A percentile compares a stretch with the other conserved stretches of the same genome.
Evolutionary conservation across 148 eudicot species (phyloP).

Genomic region (Pouteria glomerata): DNA sequence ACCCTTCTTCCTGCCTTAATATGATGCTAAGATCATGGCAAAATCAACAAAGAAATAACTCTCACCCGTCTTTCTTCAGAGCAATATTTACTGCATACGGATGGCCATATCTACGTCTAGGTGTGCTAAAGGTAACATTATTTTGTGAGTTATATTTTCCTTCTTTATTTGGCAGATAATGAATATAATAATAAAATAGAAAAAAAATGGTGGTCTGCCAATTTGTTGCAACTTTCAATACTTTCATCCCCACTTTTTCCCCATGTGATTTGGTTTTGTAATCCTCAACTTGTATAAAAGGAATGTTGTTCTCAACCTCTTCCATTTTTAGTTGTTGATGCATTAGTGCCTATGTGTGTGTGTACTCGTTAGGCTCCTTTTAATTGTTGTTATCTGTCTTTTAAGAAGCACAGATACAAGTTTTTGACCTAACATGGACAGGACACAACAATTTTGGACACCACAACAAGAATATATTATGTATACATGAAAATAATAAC

Average conservation of each 20-base stretch:
- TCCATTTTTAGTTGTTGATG: not conserved
- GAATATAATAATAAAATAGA: not conserved
- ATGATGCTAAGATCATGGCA: conserved; percentile 47
- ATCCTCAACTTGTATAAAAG: not conserved
- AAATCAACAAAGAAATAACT: conserved; percentile 41
- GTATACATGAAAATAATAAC: no score
- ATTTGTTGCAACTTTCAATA: not conserved
- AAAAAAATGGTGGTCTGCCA: not conserved
- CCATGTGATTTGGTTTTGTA: not conserved
- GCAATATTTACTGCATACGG: conserved; percentile 76
- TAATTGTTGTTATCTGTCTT: conserved; percentile 1
- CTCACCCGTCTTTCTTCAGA: conserved; percentile 64
- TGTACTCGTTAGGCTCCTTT: not conserved
- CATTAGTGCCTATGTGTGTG: not conserved
- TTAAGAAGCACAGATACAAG: no score
- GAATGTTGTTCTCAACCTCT: not conserved
- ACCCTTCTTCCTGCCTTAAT: conserved; percentile 62
- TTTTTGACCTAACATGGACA: no score
- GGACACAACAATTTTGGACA: no score
- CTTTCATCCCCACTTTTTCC: no score
- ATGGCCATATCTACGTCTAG: conserved; percentile 80
- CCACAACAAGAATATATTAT: no score
- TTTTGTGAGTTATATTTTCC: not conserved
- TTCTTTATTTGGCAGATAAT: not conserved
- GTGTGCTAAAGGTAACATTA: conserved; percentile 67